Percentiles rank a stretch among this genome's conserved stretches.
Conservation (phyloP, 2,329 filamentous ascomycete species). For the Bipolaris cookei region DNA sequence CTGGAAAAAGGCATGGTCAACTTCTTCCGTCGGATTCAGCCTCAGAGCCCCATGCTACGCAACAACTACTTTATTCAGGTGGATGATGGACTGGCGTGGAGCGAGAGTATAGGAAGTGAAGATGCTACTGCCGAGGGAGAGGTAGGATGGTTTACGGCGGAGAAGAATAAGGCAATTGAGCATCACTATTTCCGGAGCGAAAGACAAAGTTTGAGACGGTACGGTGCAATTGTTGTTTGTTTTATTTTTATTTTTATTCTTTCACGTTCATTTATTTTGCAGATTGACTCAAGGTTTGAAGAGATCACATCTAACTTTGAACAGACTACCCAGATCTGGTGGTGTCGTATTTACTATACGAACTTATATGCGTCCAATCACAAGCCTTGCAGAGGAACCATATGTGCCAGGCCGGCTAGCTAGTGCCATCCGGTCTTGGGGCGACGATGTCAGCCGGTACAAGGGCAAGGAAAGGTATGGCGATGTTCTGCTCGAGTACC, state of each 20-base stretch:
- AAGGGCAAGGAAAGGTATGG: constrained; percentile 79
- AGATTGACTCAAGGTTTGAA: background rate
- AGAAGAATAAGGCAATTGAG: constrained; percentile 74
- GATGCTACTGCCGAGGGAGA: constrained; percentile 60
- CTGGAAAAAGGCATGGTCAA: constrained; percentile 80
- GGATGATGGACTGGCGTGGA: constrained; percentile 79
- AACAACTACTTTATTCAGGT: constrained; percentile 93
- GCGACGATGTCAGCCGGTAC: constrained; percentile 75
- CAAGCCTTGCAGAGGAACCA: constrained; percentile 70
- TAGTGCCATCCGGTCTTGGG: constrained; percentile 81
- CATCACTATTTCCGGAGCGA: constrained; percentile 81
- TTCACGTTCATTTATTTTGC: background rate
- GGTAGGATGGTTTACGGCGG: constrained; percentile 72
- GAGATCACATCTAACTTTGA: background rate
- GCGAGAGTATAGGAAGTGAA: constrained; percentile 74
- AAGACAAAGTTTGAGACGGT: constrained; percentile 70
- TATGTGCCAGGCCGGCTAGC: constrained; percentile 81
- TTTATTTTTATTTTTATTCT: background rate
- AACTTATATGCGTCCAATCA: constrained; percentile 78
- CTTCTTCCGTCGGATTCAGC: constrained; percentile 73
- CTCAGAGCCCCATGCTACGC: constrained; percentile 69
- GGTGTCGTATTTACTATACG: constrained; percentile 74
- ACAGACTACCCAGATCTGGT: constrained; percentile 53
- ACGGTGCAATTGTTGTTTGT: background rate
- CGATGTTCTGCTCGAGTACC: constrained; percentile 74